Evolutionary conservation across 1,284 basidiomycete species (phyloP).

Genomic region (Apiotrichum gamsii): DNA sequence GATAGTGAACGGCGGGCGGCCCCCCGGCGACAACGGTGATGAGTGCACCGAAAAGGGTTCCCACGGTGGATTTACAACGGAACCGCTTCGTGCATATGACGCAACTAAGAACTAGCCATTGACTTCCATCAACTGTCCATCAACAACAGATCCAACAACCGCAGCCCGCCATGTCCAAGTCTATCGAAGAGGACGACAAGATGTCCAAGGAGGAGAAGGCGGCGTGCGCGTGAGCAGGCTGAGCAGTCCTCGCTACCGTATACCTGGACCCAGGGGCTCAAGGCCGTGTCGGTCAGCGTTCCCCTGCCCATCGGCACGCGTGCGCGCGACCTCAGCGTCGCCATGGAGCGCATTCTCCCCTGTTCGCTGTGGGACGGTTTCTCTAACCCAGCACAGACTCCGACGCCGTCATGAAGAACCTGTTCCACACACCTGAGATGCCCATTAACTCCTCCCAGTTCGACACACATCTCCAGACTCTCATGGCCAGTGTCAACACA

Average conservation of each 20-base stretch:
- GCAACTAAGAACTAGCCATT: too few relatives aligned
- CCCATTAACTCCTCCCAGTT: constrained; percentile 89
- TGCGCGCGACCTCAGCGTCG: constrained; percentile 66
- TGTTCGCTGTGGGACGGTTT: too few relatives aligned
- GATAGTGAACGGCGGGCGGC: too few relatives aligned
- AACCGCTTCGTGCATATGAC: too few relatives aligned
- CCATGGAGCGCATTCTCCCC: constrained; percentile 60
- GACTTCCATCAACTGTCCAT: too few relatives aligned
- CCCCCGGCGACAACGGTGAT: too few relatives aligned
- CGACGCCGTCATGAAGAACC: constrained; percentile 97
- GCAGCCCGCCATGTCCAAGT: too few relatives aligned
- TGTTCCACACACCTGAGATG: constrained; percentile 98
- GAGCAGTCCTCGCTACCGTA: constrained; percentile 61
- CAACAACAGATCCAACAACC: not conserved
- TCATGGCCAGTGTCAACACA: constrained; percentile 38
- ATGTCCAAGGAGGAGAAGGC: constrained; percentile 77
- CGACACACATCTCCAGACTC: constrained; percentile 56
- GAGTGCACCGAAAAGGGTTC: too few relatives aligned
- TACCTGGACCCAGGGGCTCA: constrained; percentile 83
- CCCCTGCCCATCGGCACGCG: constrained; percentile 83
- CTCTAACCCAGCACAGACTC: constrained; percentile 50
- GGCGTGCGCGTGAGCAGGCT: too few relatives aligned
- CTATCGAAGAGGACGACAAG: not conserved
- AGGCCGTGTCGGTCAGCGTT: constrained; percentile 75
- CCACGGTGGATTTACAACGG: too few relatives aligned